Percentiles rank a stretch among this genome's conserved stretches.
These are phyloP conservation scores for Aphanoascus verrucosus DNA, from an alignment of 2,329 filamentous ascomycete species.

Conservation along the genomic window DNA sequence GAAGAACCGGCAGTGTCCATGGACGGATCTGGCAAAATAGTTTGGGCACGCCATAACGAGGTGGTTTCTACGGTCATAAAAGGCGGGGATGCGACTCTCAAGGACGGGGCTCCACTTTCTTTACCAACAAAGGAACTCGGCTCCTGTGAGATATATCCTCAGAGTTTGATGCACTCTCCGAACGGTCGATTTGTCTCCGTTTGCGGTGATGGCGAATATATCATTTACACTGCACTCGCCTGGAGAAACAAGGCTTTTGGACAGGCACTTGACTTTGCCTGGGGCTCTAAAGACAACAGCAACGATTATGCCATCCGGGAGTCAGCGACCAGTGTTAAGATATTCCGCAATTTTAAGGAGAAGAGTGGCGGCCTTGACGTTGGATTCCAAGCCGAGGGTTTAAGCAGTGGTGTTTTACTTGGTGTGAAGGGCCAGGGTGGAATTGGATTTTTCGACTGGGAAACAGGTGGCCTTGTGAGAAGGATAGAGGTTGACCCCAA, in stretches of 20 bases:
- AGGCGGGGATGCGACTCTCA: conserved; percentile 68
- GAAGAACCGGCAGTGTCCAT: conserved; percentile 97
- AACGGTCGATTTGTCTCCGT: conserved; percentile 84
- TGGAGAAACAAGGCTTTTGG: conserved; percentile 98
- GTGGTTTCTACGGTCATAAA: conserved; percentile 93
- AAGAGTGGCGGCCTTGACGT: conserved; percentile 81
- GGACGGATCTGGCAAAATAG: conserved; percentile 89
- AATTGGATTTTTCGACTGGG: conserved; percentile 95
- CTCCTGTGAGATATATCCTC: conserved; percentile 91
- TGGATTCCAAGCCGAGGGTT: conserved; percentile 85
- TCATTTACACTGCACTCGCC: conserved; percentile 92
- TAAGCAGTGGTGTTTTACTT: conserved; percentile 78
- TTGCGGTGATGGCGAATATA: conserved; percentile 96
- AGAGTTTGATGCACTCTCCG: conserved; percentile 88
- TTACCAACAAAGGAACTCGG: conserved; percentile 90
- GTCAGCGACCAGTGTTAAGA: conserved; percentile 84
- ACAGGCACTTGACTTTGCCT: conserved; percentile 88
- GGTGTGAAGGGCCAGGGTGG: conserved; percentile 93
- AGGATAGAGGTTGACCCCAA: conserved; percentile 72
- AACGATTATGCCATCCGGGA: conserved; percentile 98
- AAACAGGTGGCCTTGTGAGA: conserved; percentile 74
- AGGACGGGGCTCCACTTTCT: conserved; percentile 78
- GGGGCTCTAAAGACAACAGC: conserved; percentile 94
- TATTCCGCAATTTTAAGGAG: conserved; percentile 96
- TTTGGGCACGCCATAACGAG: conserved; percentile 92